Percentiles rank a stretch among this genome's conserved stretches.
phyloP scores from a whole-genome alignment of 2,329 filamentous ascomycete genomes.

The Lasiodiplodia theobromae region DNA sequence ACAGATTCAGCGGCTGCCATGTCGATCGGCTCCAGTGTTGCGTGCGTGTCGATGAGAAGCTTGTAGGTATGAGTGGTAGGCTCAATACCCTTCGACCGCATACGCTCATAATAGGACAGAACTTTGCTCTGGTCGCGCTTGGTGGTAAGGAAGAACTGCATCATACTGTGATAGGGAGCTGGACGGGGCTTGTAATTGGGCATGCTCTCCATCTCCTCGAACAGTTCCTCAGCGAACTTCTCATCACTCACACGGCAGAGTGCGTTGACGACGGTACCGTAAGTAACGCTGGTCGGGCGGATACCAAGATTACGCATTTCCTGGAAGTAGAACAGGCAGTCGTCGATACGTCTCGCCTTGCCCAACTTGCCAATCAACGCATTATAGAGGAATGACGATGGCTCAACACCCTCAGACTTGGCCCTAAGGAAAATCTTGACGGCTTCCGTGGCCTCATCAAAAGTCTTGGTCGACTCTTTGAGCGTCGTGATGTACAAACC shows the following conservation, averaged over 20 bases:
- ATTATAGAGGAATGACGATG: constrained; percentile 97
- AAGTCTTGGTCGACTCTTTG: constrained; percentile 96
- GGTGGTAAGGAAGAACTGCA: constrained; percentile 98
- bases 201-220: constrained; percentile 99
- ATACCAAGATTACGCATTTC: constrained; percentile 95
- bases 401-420: constrained; percentile 91
- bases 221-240: constrained; percentile 96
- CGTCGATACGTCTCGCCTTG: constrained; percentile 96
- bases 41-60: constrained; percentile 92
- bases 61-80: constrained; percentile 98
- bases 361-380: constrained; percentile 97
- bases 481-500: constrained; percentile 99
- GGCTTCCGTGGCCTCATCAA: constrained; percentile 95
- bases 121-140: constrained; percentile 97
- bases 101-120: constrained; percentile 91
- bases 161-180: constrained; percentile 98
- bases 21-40: constrained; percentile 89
- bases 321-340: constrained; percentile 96
- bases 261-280: constrained; percentile 97
- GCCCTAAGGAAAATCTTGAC: constrained; percentile 97
- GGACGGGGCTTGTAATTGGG: constrained; percentile 98
- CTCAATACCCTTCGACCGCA: constrained; percentile 84
- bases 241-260: constrained; percentile 97
- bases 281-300: constrained; percentile 95
- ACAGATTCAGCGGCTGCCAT: constrained; percentile 87